Evolutionary conservation across 805 yeast genomes (phyloP).

Genomic region (Debaryomyces castellii): DNA sequence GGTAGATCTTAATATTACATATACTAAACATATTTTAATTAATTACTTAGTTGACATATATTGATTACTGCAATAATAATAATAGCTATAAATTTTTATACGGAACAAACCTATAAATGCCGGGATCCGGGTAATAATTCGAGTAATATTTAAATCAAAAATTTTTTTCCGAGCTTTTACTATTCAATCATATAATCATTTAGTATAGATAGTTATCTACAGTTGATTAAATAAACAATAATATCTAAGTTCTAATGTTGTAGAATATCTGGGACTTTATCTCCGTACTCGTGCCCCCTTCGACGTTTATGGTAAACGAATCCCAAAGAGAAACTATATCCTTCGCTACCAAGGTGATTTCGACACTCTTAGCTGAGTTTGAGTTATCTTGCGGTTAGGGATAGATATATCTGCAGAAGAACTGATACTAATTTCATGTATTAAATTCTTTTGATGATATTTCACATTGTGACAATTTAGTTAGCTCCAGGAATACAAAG

Average conservation of each 20-base stretch:
- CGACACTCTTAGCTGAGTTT: conserved; percentile 3
- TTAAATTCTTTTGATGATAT: conserved; percentile 25
- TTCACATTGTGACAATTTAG: conserved; percentile 20
- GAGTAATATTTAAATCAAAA: not conserved
- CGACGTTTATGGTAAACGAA: conserved; percentile 43
- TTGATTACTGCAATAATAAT: no score
- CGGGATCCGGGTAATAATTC: not conserved
- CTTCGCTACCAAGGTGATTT: not conserved
- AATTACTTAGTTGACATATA: not conserved
- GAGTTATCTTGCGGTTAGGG: not conserved
- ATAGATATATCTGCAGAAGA: conserved; percentile 27
- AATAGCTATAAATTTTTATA: no score
- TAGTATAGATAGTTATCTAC: no score
- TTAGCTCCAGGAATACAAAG: no score
- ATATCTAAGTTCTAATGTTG: not conserved
- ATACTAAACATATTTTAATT: not conserved
- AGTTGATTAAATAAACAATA: not conserved
- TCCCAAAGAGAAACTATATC: conserved; percentile 27
- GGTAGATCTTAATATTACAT: not conserved
- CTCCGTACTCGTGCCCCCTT: conserved; percentile 36
- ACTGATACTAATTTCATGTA: conserved; percentile 12
- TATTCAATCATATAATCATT: no score
- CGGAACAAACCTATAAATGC: not conserved
- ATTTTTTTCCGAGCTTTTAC: not conserved
- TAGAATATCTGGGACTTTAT: conserved; percentile 18